Evolutionary conservation across 257 asterid genomes (phyloP).

Genomic region (Mentha longifolia): DNA sequence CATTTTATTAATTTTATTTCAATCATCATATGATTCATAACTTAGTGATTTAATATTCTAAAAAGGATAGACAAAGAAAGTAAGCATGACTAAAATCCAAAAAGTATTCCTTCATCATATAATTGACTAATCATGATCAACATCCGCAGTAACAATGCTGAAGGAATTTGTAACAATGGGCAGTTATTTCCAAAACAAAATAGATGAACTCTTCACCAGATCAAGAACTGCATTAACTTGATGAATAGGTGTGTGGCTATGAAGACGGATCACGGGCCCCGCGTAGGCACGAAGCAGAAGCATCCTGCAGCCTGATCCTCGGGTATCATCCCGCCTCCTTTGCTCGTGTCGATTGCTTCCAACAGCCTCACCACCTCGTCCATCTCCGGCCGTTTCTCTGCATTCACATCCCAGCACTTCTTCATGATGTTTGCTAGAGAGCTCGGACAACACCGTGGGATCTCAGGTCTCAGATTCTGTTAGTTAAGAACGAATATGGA

Average conservation of each 20-base stretch:
- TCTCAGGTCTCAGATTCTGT: slow-evolving; percentile 78
- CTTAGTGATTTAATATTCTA: too few relatives aligned
- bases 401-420: slow-evolving; percentile 81
- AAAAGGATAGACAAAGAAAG: neutral
- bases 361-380: slow-evolving; percentile 79
- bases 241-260: neutral
- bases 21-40: too few relatives aligned
- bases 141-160: slow-evolving; percentile 16
- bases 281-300: slow-evolving; percentile 74
- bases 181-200: slow-evolving; percentile 19
- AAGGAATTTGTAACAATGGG: slow-evolving; percentile 12
- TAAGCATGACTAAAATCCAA: neutral
- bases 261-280: slow-evolving; percentile 61
- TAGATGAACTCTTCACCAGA: slow-evolving; percentile 24
- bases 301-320: slow-evolving; percentile 74
- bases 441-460: slow-evolving; percentile 87
- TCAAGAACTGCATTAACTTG: slow-evolving; percentile 14
- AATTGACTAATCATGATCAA: neutral
- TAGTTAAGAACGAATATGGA: neutral
- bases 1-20: too few relatives aligned
- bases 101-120: slow-evolving; percentile 18
- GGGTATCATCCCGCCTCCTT: slow-evolving; percentile 94
- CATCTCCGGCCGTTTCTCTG: slow-evolving; percentile 87
- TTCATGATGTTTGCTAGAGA: slow-evolving; percentile 66
- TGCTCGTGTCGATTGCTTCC: slow-evolving; percentile 86